Evolutionary conservation across 129 eudicot genomes (phyloP).

Genomic region (Erigeron canadensis): DNA sequence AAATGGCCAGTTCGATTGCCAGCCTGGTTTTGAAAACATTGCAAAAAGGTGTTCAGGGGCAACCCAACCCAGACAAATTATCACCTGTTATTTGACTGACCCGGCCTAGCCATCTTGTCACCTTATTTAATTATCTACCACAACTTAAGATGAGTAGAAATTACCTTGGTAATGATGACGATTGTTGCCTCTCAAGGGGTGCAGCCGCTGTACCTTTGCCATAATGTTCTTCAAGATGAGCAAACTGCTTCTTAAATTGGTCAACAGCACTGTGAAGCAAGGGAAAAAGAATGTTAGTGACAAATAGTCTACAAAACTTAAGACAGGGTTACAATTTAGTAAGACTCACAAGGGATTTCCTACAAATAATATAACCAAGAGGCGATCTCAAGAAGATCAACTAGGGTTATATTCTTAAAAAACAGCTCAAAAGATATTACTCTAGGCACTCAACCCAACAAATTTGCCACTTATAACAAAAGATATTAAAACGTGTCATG

Average conservation of each 20-base stretch:
- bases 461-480: conserved; percentile 1
- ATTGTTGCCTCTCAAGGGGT: conserved; percentile 87
- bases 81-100: background rate
- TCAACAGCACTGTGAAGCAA: conserved; percentile 80
- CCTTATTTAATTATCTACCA: background rate
- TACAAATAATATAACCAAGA: background rate
- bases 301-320: background rate
- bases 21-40: too few relatives aligned
- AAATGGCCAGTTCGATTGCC: too few relatives aligned
- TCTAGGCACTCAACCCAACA: background rate
- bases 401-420: background rate
- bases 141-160: background rate
- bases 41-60: too few relatives aligned
- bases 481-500: background rate
- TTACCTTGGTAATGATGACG: conserved; percentile 89
- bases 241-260: conserved; percentile 97
- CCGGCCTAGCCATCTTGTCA: background rate
- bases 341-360: background rate
- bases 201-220: conserved; percentile 77
- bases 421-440: too few relatives aligned
- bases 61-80: too few relatives aligned
- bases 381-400: too few relatives aligned
- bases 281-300: background rate
- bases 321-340: background rate
- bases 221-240: conserved; percentile 94